phyloP scores from a whole-genome alignment of 2,329 filamentous ascomycete genomes.

The Monosporascus ibericus region DNA sequence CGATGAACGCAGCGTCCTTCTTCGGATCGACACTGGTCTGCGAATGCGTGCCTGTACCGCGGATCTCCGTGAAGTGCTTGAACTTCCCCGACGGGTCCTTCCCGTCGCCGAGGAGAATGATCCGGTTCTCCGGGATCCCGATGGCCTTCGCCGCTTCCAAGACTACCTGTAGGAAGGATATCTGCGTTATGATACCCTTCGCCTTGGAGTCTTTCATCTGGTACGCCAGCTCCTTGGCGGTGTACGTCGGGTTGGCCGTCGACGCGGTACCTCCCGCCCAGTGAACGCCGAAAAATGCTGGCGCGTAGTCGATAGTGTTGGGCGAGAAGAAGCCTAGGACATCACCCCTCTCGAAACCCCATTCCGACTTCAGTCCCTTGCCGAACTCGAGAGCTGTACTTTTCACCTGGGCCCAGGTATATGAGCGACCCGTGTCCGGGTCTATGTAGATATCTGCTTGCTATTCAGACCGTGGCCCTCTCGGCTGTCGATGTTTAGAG shows the following conservation, averaged over 20 bases:
- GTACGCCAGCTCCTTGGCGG: constrained; percentile 72
- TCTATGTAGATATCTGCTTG: constrained; percentile 69
- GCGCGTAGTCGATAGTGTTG: constrained; percentile 78
- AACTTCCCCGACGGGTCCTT: constrained; percentile 51
- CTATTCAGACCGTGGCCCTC: constrained; percentile 3
- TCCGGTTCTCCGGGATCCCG: constrained; percentile 64
- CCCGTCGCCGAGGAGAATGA: constrained; percentile 70
- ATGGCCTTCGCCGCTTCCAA: constrained; percentile 61
- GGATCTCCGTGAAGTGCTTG: constrained; percentile 68
- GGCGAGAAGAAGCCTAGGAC: constrained; percentile 78
- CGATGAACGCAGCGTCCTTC: constrained; percentile 74
- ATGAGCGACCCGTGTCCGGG: constrained; percentile 58
- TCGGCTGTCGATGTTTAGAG: not conserved
- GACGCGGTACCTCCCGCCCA: constrained; percentile 80
- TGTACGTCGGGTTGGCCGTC: constrained; percentile 88
- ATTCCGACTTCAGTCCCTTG: constrained; percentile 66
- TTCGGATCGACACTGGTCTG: constrained; percentile 58
- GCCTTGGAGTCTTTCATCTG: constrained; percentile 76
- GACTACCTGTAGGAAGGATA: constrained; percentile 57
- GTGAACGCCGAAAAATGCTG: constrained; percentile 69
- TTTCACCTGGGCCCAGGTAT: constrained; percentile 66
- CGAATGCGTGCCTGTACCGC: constrained; percentile 49
- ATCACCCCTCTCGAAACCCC: constrained; percentile 77
- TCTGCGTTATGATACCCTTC: constrained; percentile 69
- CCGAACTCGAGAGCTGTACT: constrained; percentile 68